Percentiles rank a stretch among this genome's conserved stretches.
Evolutionary conservation across 805 yeast species (phyloP).

Genomic region (Saccharomycopsis babjevae): DNA sequence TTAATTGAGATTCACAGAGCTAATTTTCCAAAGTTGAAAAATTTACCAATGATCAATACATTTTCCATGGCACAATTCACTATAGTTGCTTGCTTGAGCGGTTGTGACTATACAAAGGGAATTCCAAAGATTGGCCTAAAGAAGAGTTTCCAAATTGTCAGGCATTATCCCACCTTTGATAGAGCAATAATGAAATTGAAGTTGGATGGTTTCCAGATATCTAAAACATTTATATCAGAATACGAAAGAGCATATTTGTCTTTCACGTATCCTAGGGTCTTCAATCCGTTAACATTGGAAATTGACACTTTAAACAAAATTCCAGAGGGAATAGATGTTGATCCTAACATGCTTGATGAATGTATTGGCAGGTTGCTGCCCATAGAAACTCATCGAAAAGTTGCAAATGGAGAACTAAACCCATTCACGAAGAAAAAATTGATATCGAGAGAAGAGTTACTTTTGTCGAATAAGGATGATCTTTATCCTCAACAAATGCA

Average conservation of each 20-base stretch:
- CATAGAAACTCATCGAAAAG: conserved; percentile 38
- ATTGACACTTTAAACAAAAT: conserved; percentile 53
- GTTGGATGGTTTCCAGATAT: conserved; percentile 50
- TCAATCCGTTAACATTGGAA: conserved; percentile 43
- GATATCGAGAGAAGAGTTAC: conserved; percentile 34
- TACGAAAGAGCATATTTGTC: conserved; percentile 63
- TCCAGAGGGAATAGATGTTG: conserved; percentile 29
- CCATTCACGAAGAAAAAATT: conserved; percentile 48
- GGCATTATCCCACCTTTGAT: conserved; percentile 40
- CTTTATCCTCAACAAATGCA: background rate
- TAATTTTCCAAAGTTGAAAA: conserved; percentile 39
- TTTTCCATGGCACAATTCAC: conserved; percentile 52
- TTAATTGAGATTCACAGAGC: conserved; percentile 60
- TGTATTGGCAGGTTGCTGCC: conserved; percentile 26
- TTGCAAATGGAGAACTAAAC: conserved; percentile 58
- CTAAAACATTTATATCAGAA: conserved; percentile 48
- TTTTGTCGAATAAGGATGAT: background rate
- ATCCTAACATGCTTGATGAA: conserved; percentile 23
- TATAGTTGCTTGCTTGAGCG: conserved; percentile 78
- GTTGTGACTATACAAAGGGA: conserved; percentile 94
- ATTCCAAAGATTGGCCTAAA: conserved; percentile 70
- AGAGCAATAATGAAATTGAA: conserved; percentile 45
- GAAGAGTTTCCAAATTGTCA: conserved; percentile 57
- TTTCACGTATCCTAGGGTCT: conserved; percentile 79
- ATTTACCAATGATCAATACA: conserved; percentile 38